Evolutionary conservation across 192 early-diverging fungal genomes (phyloP).

Genomic region (Phlyctochytrium planicorne): DNA sequence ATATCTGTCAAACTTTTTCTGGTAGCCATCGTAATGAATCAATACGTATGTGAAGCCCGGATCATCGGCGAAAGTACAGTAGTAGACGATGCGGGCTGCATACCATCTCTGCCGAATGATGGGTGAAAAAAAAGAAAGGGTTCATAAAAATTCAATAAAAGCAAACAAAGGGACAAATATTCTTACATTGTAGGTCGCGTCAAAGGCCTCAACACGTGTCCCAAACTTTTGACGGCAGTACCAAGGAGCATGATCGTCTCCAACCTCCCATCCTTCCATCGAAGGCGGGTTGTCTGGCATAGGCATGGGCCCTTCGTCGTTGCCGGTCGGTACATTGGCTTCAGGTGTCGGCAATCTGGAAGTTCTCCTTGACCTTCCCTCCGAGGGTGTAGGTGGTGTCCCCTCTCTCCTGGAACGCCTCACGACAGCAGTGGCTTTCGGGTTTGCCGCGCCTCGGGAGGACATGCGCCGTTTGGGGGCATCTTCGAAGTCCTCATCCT

Average conservation of each 20-base stretch:
- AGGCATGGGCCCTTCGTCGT: no score
- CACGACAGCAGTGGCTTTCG: no score
- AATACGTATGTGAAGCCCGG: background rate
- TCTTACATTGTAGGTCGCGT: no score
- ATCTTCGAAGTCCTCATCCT: background rate
- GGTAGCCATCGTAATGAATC: background rate
- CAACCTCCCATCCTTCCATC: conserved; percentile 8
- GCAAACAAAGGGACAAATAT: no score
- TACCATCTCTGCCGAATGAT: conserved; percentile 7
- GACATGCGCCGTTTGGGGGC: no score
- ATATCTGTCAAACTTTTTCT: background rate
- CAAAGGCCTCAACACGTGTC: background rate
- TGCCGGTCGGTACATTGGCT: no score
- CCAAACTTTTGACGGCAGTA: background rate
- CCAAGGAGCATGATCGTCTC: background rate
- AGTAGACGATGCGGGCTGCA: background rate
- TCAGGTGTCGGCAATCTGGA: no score
- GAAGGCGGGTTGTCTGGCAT: no score
- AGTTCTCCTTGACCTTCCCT: no score
- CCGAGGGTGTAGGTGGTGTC: no score
- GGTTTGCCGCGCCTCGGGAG: no score
- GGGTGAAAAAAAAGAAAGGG: background rate
- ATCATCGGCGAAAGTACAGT: background rate
- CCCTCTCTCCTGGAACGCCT: no score
- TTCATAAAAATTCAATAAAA: background rate